phyloP scores from a whole-genome alignment of 768 basidiomycete species.

The Mrakia hoshinonis region DNA sequence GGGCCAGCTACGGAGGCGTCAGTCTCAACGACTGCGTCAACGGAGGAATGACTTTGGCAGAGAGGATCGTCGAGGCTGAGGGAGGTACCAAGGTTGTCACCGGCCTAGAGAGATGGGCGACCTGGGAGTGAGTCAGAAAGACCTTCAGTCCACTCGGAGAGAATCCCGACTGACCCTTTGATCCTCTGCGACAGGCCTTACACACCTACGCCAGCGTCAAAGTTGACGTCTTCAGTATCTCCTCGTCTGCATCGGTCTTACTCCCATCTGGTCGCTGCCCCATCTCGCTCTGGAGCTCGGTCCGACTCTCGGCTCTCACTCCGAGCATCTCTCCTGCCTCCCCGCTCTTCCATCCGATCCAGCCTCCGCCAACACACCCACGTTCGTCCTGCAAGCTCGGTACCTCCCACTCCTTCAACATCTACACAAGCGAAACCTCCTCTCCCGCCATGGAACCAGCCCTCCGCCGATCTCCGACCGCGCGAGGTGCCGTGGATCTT shows the following conservation, averaged over 20 bases:
- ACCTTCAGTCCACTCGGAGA: too few species aligned
- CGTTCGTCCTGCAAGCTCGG: not conserved
- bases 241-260: not conserved
- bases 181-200: not conserved
- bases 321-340: not conserved
- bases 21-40: conserved; percentile 79
- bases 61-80: not conserved
- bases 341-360: not conserved
- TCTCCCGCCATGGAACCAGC: not conserved
- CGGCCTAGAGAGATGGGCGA: conserved; percentile 20
- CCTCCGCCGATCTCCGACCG: not conserved
- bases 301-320: not conserved
- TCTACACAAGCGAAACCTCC: not conserved
- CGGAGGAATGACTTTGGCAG: conserved; percentile 49
- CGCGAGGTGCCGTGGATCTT: conserved; percentile 5
- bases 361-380: not conserved
- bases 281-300: not conserved
- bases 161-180: not conserved
- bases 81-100: not conserved
- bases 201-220: not conserved
- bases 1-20: conserved; percentile 79
- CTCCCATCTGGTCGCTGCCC: not conserved
- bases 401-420: not conserved
- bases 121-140: conserved; percentile 21
- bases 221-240: not conserved